Conservation (phyloP, 1,284 basidiomycete genomes). For the Caloboletus firmus region DNA sequence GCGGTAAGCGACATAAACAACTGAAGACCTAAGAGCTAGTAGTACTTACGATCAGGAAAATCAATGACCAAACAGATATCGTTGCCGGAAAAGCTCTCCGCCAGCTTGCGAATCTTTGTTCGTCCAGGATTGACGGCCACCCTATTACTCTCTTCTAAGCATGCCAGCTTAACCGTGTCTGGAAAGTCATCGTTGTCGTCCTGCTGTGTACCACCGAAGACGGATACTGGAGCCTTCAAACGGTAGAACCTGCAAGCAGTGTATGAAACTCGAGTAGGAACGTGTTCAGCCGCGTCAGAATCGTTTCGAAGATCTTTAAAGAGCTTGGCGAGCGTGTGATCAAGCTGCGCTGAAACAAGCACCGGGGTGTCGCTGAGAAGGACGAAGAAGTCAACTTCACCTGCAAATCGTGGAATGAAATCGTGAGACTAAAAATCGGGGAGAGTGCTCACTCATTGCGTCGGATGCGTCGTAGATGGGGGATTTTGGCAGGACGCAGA, state of each 20-base stretch:
- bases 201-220: too few species aligned
- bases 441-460: neutral
- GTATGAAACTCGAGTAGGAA: neutral
- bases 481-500: neutral
- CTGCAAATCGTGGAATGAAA: neutral
- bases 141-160: neutral
- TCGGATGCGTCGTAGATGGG: neutral
- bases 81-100: accelerated
- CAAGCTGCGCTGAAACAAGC: neutral
- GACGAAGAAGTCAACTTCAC: neutral
- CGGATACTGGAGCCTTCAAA: neutral
- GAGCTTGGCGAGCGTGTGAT: neutral
- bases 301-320: neutral
- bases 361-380: neutral
- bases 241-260: neutral
- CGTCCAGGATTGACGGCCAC: accelerated
- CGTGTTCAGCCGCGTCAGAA: too few species aligned
- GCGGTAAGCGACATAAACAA: neutral
- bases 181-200: neutral
- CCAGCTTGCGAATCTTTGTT: neutral
- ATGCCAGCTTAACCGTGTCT: neutral
- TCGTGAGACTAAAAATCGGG: neutral
- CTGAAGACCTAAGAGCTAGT: neutral
- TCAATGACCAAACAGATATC: neutral
- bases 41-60: neutral